Evolutionary conservation across 1,284 basidiomycete species (phyloP), one percentile per base, ranked within the genome.

Genomic region (Trametes versicolor): DNA sequence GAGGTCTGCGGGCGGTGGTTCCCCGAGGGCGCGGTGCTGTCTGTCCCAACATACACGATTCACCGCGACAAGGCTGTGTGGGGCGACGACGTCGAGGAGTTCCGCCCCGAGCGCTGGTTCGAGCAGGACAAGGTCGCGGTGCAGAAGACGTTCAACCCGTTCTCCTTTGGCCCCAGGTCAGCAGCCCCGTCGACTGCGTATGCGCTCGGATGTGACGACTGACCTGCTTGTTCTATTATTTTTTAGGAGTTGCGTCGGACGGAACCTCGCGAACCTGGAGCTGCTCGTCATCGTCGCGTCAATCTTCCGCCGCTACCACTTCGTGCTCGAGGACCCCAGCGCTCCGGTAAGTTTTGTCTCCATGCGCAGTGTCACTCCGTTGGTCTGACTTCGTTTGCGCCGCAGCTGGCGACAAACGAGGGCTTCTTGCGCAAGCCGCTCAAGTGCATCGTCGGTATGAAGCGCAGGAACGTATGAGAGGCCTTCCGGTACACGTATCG

Each of bases 21-120:
- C 85, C 87, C 87, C 29, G 83, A 82, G 53, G 94, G 92, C n/a
- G 82, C 90, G 0, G 78, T 93, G 19, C 80, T 94, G 57, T 90
- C 88, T 60, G 91, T 94, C 7, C 90, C 91, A 15, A 89, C 87
- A 41, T 95, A 89, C 77, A 89, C 92, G 13, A 88, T 95, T 55
- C 94, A 96, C 75, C 88, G 92, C 53, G 87, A 93, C 73, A 73
- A 77, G 58, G 74, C 72, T 1, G 82, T 91, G 5, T 97, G 93
- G 92, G 94, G 95, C 17, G 83, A 85, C 4, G 94, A 96, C 72
- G 82, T 84, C n/a, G 89, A 93, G 27, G 83, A 74, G n/a, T 95
- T 85, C 80, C 79, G 92, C 41, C 93, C 92, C 0, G 93, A 95
- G 73, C 82, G 94, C 25, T 96, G 93, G 92, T 87, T 94, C 65